phyloP scores from a whole-genome alignment of 306 rosid genomes.

The Dicorynia guianensis region DNA sequence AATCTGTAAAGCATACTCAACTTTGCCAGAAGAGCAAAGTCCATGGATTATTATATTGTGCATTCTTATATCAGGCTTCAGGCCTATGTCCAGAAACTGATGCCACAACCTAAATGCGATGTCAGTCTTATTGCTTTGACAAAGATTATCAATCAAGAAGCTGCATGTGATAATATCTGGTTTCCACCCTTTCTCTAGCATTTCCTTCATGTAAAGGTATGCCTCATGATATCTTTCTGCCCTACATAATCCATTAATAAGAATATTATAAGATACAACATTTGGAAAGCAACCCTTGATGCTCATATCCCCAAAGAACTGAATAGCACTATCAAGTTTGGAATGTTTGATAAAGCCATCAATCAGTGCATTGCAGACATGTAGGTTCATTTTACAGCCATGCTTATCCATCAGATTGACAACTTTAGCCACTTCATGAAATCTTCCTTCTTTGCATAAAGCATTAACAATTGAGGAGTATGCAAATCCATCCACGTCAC shows the following conservation, averaged over 20 bases:
- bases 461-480: conserved; percentile 76
- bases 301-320: conserved; percentile 65
- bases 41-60: conserved; percentile 84
- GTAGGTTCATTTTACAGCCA: conserved; percentile 59
- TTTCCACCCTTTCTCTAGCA: conserved; percentile 75
- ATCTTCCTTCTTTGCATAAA: conserved; percentile 69
- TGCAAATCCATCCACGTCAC: conserved; percentile 65
- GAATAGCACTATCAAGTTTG: conserved; percentile 67
- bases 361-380: conserved; percentile 77
- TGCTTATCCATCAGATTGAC: conserved; percentile 59
- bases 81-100: conserved; percentile 60
- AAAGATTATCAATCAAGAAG: conserved; percentile 74
- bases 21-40: conserved; percentile 78
- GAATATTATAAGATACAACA: conserved; percentile 78
- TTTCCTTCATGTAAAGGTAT: conserved; percentile 67
- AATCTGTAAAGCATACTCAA: conserved; percentile 67
- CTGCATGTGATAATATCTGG: conserved; percentile 84
- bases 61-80: conserved; percentile 72
- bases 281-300: conserved; percentile 66
- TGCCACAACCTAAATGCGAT: conserved; percentile 70
- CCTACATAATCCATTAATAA: conserved; percentile 79
- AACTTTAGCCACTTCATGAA: conserved; percentile 69
- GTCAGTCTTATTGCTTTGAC: conserved; percentile 67
- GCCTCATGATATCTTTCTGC: conserved; percentile 73
- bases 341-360: conserved; percentile 67